These are phyloP conservation scores for Nyctanthes arbortristis DNA, from an alignment of 257 asterid species.

Conservation along the genomic window DNA sequence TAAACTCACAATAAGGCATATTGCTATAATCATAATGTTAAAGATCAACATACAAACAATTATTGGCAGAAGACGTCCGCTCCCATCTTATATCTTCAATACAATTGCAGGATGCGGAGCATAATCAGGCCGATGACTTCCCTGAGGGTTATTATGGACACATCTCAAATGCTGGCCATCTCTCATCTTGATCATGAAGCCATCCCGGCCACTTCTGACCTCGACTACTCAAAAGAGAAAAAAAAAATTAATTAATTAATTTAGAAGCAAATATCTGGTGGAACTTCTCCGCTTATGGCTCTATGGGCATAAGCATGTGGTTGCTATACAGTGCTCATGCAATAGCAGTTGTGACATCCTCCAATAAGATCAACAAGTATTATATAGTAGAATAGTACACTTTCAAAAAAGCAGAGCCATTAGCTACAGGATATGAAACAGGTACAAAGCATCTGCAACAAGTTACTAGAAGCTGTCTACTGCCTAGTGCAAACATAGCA, in stretches of 20 bases:
- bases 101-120: conserved; percentile 98
- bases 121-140: conserved; percentile 73
- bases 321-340: neutral
- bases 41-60: conserved; percentile 68
- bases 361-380: neutral
- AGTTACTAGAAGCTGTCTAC: neutral
- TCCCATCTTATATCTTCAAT: conserved; percentile 92
- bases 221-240: conserved; percentile 57
- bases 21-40: neutral
- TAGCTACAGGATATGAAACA: neutral
- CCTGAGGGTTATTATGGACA: conserved; percentile 79
- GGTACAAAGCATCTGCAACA: neutral
- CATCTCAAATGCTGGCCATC: conserved; percentile 85
- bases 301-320: neutral
- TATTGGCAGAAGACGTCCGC: conserved; percentile 90
- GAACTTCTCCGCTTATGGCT: neutral
- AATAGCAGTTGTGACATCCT: neutral
- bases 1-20: neutral
- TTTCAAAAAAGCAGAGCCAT: neutral
- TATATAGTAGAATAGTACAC: neutral
- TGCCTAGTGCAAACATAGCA: neutral
- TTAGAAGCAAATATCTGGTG: neutral
- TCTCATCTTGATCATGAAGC: conserved; percentile 97
- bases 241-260: too few relatives aligned
- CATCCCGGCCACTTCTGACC: conserved; percentile 92